Evolutionary conservation across 257 asterid species (phyloP), one percentile per base, ranked within the genome.

Genomic region (Nemophila menziesii): DNA sequence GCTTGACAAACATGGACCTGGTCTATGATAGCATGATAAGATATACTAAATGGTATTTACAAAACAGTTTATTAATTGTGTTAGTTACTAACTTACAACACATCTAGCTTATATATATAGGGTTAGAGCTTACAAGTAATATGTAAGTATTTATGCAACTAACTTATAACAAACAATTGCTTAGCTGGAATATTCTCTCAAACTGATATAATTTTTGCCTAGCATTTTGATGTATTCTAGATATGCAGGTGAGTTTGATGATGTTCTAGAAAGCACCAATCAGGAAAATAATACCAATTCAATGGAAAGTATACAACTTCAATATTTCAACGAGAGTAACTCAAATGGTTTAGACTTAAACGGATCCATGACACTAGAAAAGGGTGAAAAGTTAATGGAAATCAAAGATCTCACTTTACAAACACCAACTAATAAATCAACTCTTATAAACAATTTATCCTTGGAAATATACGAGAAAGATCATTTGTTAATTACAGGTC

Each of bases 401-500:
- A 61, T 86, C 56, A 73, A 82, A 56, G 58, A 65, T 52, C 68
- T 86, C 73, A 86, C 90, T 42, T 68, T 86, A 44, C 66, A 68
- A 62, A 69, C 97, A 21, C 97, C 97, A 54, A 51, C 20, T 9
- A 74, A 78, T 52, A 56, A 66, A 46, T 62, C 79, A 54, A 67
- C 72, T 39, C 92, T 86, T 55, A 77, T 86, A 44, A 63, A 69
- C 62, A 87, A 77, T 62, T 66, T 86, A 68, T 77, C 93, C 5
- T 46, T 86, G 43, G 79, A 79, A 54, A 71, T 86, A 57, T 66
- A 47, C 53, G 92, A 77, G 71, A 66, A 60, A 54, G 77, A 77
- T 57, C 78, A 82, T 60, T 70, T 86, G 55, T 78, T 86, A 92
- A 94, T 86, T 60, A 66, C 94, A 46, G 97, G 97, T 48, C 93